Conservation (phyloP, 495 filamentous ascomycete genomes). For the Bathelium albidoporum region DNA sequence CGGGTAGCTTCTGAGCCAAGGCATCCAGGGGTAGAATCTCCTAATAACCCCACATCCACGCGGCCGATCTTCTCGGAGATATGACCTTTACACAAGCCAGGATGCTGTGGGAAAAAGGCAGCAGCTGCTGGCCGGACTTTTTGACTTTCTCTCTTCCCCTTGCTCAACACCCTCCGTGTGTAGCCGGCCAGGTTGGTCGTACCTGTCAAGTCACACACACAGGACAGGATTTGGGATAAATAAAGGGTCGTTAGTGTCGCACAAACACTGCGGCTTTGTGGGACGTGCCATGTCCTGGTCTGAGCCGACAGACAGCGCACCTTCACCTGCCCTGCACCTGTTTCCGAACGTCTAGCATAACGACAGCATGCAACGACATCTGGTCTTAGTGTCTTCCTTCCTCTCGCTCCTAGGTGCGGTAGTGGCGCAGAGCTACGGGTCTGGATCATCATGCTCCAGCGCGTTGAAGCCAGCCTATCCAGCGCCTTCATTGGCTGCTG, state of each 20-base stretch:
- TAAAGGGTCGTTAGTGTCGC: background rate
- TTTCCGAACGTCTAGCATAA: background rate
- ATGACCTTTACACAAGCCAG: too few species aligned
- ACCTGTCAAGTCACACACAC: background rate
- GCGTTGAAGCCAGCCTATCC: conserved; percentile 24
- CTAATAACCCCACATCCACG: background rate
- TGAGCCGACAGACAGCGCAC: too few species aligned
- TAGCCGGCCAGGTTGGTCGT: background rate
- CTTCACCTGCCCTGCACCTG: background rate
- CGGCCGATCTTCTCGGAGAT: too few species aligned
- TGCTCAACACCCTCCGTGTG: too few species aligned
- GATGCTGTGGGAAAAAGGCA: too few species aligned
- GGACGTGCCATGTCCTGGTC: background rate
- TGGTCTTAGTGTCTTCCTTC: background rate
- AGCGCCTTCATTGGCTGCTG: conserved; percentile 43
- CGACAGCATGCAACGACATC: background rate
- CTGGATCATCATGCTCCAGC: conserved; percentile 19
- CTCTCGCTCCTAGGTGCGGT: background rate
- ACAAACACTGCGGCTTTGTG: background rate
- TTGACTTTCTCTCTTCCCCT: too few species aligned
- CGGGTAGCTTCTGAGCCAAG: too few species aligned
- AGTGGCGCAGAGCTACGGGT: background rate
- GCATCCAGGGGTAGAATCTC: background rate
- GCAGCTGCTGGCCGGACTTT: too few species aligned
- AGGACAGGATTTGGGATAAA: background rate